Conservation (phyloP, 2,329 filamentous ascomycete genomes). For the Colletotrichum truncatum region DNA sequence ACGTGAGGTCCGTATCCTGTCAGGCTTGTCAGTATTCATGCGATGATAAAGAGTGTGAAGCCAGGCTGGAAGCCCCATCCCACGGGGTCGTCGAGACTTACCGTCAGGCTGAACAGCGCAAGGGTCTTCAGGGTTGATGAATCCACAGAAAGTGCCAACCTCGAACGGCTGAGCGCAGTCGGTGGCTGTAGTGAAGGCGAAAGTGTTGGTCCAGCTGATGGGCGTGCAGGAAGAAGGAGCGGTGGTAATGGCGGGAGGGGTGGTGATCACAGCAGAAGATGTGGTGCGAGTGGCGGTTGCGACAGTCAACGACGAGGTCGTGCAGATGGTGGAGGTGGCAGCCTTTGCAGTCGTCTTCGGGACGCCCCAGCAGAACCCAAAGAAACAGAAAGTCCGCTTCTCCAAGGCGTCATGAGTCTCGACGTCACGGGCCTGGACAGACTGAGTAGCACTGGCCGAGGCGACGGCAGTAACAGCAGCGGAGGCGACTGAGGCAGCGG, state of each 20-base stretch:
- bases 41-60: no score
- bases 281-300: background rate
- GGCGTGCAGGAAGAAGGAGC: constrained; percentile 17
- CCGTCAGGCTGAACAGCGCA: constrained; percentile 17
- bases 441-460: constrained; percentile 13
- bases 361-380: background rate
- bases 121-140: constrained; percentile 26
- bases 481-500: background rate
- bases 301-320: background rate
- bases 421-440: background rate
- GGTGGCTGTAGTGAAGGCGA: constrained; percentile 8
- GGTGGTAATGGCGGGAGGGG: background rate
- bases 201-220: constrained; percentile 20
- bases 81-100: background rate
- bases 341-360: background rate
- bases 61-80: no score
- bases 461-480: constrained; percentile 6
- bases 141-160: constrained; percentile 23
- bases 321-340: background rate
- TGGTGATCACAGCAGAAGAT: background rate
- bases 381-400: constrained; percentile 7
- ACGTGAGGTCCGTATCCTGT: background rate
- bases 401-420: background rate
- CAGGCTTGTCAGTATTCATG: background rate
- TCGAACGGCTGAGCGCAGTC: constrained; percentile 5